These are phyloP conservation scores for Cantharellus cinnabarinus DNA, from an alignment of 768 basidiomycete species.

Conservation along the genomic window DNA sequence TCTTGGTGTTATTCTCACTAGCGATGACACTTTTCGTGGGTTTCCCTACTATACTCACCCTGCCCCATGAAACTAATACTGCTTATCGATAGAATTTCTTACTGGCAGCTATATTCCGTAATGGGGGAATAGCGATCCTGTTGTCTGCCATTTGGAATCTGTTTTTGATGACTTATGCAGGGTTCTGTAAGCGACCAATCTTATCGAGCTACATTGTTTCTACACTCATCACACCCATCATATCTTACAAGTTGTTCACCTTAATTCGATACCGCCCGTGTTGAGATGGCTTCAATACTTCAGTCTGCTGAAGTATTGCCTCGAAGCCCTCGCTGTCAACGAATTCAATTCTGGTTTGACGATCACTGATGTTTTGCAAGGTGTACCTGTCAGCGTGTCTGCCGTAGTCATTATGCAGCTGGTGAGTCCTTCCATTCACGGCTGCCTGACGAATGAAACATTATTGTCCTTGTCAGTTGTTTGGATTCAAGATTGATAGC, in stretches of 20 bases:
- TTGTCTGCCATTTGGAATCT: constrained; percentile 37
- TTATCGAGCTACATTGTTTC: background rate
- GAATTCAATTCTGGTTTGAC: constrained; percentile 77
- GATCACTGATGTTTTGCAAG: constrained; percentile 59
- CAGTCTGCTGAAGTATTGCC: constrained; percentile 58
- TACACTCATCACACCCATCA: background rate
- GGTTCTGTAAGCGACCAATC: constrained; percentile 32
- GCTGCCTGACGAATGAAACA: background rate
- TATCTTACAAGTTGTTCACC: constrained; percentile 37
- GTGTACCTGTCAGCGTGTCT: constrained; percentile 64
- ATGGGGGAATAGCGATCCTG: constrained; percentile 81
- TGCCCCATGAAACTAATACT: constrained; percentile 12
- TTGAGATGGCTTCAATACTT: constrained; percentile 89
- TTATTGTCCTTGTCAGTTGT: constrained; percentile 30
- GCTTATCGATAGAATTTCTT: constrained; percentile 48
- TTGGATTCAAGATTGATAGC: constrained; percentile 62
- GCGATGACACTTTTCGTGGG: constrained; percentile 73
- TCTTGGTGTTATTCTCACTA: constrained; percentile 59
- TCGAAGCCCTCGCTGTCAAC: constrained; percentile 81
- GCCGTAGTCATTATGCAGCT: constrained; percentile 73
- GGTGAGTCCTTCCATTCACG: constrained; percentile 22
- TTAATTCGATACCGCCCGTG: constrained; percentile 67
- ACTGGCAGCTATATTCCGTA: constrained; percentile 60
- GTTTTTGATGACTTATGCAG: constrained; percentile 46
- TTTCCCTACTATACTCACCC: constrained; percentile 6